These are phyloP conservation scores for Nicotiana attenuata DNA, from an alignment of 257 asterid species.

Conservation along the genomic window DNA sequence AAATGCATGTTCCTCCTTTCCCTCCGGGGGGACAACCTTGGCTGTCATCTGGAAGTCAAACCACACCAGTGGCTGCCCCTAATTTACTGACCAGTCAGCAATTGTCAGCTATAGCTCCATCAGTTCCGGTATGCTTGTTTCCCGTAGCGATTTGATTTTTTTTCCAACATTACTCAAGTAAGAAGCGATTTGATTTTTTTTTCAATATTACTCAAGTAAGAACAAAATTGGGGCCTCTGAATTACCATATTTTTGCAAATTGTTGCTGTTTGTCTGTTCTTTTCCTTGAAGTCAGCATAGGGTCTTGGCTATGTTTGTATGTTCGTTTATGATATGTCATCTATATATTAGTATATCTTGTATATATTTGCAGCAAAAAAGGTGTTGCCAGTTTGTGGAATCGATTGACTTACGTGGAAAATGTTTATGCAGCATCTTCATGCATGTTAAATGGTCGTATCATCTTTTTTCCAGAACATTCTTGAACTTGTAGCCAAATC, in stretches of 20 bases:
- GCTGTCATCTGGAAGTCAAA: constrained; percentile 59
- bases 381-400: not conserved
- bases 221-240: not conserved
- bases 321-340: not conserved
- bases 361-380: not conserved
- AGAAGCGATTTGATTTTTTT: not conserved
- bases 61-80: constrained; percentile 51
- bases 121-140: constrained; percentile 32
- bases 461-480: not conserved
- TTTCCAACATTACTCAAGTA: too few relatives aligned
- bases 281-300: not conserved
- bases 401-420: not conserved
- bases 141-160: not conserved
- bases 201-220: too few relatives aligned
- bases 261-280: not conserved
- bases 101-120: constrained; percentile 28
- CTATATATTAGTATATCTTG: not conserved
- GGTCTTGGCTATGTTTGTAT: not conserved
- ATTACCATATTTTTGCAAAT: not conserved
- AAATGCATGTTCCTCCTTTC: constrained; percentile 48
- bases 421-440: not conserved
- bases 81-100: constrained; percentile 49
- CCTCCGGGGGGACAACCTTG: constrained; percentile 58
- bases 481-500: not conserved
- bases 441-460: not conserved